A percentile compares a stretch with the other conserved stretches of the same genome.
These are phyloP conservation scores for Daucus carota DNA, from an alignment of 129 eudicot genomes.

Conservation along the genomic window DH1_v3.0 NC_030386.2:13505501-13506000, in stretches of 20 bases:
- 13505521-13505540: slow-evolving; percentile 47
- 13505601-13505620: background rate
- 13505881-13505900: background rate
- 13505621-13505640: background rate
- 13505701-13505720: background rate
- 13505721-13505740: too few species aligned
- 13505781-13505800: too few species aligned
- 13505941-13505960: background rate
- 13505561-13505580: background rate
- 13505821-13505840: too few species aligned
- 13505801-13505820: too few species aligned
- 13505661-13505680: background rate
- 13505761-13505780: too few species aligned
- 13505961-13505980: too few species aligned
- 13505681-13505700: too few species aligned
- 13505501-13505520: slow-evolving; percentile 59
- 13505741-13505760: too few species aligned
- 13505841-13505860: background rate
- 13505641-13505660: background rate
- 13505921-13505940: background rate
- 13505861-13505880: background rate
- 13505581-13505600: background rate
- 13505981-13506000: background rate
- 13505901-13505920: background rate
- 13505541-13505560: background rate